Percentiles rank a stretch among this genome's conserved stretches.
These are phyloP conservation scores for Dioscorea dumetorum DNA, from an alignment of 106 monocot species.

Conservation along the genomic window DNA sequence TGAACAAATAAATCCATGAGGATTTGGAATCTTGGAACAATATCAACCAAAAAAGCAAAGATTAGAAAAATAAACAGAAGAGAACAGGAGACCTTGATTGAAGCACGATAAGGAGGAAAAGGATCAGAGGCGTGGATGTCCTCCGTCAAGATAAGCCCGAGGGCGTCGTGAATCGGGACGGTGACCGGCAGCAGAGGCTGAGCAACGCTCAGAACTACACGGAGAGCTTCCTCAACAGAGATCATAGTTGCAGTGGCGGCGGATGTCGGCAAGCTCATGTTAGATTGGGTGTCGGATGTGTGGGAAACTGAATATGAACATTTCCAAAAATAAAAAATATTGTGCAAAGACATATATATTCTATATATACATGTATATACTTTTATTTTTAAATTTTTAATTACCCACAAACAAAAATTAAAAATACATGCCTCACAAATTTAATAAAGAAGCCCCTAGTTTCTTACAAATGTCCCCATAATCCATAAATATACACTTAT, in stretches of 20 bases:
- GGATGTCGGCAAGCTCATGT: too few species aligned
- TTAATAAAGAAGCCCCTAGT: too few species aligned
- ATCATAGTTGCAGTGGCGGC: slow-evolving; percentile 23
- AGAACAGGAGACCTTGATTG: slow-evolving; percentile 49
- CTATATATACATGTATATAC: too few species aligned
- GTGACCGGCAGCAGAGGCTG: slow-evolving; percentile 29
- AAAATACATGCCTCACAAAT: too few species aligned
- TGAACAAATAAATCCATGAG: neutral
- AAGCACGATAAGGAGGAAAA: slow-evolving; percentile 84
- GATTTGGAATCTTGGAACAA: neutral
- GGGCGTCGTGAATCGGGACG: slow-evolving; percentile 53
- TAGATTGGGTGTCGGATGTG: too few species aligned
- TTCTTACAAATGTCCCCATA: too few species aligned
- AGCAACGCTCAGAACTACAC: slow-evolving; percentile 39
- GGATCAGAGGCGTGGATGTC: slow-evolving; percentile 81
- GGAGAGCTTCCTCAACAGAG: slow-evolving; percentile 66
- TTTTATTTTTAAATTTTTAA: too few species aligned
- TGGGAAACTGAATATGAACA: too few species aligned
- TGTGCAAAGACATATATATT: too few species aligned
- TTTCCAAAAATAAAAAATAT: too few species aligned
- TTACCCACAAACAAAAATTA: too few species aligned
- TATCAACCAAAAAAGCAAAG: neutral
- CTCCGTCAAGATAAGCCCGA: slow-evolving; percentile 69
- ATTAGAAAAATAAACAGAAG: neutral
- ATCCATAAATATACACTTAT: too few species aligned